Conservation (phyloP, 495 filamentous ascomycete species). For the Astrothelium macrocarpum region DNA sequence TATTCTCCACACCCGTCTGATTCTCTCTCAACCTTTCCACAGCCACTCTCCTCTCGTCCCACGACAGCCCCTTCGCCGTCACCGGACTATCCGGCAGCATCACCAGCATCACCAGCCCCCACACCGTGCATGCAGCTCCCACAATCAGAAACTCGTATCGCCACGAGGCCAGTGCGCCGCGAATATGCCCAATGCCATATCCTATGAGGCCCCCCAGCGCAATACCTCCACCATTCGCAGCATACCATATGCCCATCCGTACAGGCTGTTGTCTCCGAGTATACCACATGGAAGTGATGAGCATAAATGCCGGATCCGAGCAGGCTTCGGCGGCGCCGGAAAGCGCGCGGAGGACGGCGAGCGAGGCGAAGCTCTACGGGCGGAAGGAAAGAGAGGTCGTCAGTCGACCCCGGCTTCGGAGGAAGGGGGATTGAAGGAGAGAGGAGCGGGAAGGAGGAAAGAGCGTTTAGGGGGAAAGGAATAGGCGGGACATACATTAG, state of each 20-base stretch:
- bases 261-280: conserved; percentile 49
- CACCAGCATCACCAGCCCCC: conserved; percentile 32
- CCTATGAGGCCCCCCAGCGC: conserved; percentile 50
- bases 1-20: conserved; percentile 23
- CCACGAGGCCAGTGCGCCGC: conserved; percentile 21
- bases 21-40: conserved; percentile 18
- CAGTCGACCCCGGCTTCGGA: conserved; percentile 22
- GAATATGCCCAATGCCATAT: conserved; percentile 38
- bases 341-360: conserved; percentile 46
- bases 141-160: conserved; percentile 42
- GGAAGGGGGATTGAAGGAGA: background rate
- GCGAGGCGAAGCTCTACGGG: conserved; percentile 38
- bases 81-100: conserved; percentile 22
- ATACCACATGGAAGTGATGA: conserved; percentile 41
- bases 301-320: conserved; percentile 35
- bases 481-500: conserved; percentile 3
- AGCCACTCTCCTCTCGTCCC: conserved; percentile 16
- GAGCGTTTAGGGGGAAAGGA: background rate
- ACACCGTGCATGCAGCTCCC: conserved; percentile 30
- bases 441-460: background rate
- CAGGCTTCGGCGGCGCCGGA: conserved; percentile 49
- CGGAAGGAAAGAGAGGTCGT: conserved; percentile 14
- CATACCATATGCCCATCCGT: conserved; percentile 52
- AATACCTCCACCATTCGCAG: conserved; percentile 49
- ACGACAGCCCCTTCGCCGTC: conserved; percentile 17